Base-by-base conservation (phyloP, 2,329 filamentous ascomycete genomes). In the Trichoderma afroharzianum region DNA sequence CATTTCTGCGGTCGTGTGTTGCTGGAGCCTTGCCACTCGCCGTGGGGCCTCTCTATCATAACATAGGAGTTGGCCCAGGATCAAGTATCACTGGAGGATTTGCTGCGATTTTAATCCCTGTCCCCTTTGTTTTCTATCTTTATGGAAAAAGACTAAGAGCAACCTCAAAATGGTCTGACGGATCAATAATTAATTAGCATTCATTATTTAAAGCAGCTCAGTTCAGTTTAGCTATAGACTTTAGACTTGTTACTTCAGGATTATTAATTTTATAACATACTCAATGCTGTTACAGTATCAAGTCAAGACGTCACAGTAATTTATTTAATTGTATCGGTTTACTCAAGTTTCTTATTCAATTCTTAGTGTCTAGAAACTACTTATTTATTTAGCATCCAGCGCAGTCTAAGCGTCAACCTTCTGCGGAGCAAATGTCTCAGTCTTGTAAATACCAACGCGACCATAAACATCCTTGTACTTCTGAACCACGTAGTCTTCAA, bases 1-100 rank as follows among this genome's bases (percentile, higher is more conserved):
- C 89, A 0, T 87, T 92, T 6, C 78, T 92, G 2, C 80, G 90
- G 69, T 92, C 89, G 0, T 82, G 89, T 15, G 92, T 94, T 74
- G 92, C 91, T 14, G 91, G 88, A 1, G 90, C 87, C 0, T 94
- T 95, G 78, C 92, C 92, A 0, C 83, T 94, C 0, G 91, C 92
- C 70, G 91, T 92, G 0, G 82, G 80, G 0, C 88, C 91, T 0
- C 82, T 93, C 82, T 92, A 91, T 76, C 84, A 88, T 70, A 88
- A 87, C 30, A 78, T 94, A 12, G 91, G 91, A 0, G 86, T 92
- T 12, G 86, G 86, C 0, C 91, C 90, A 62, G 91, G 88, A 0
- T 85, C 86, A 4, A 90, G 85, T 76, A 85, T 93, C 1, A 86
- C 92, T 11, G 92, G 87, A 0, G 86, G 85, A 0, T 85, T 90